Base-by-base conservation (phyloP, 257 asterid species). In the Fraxinus cuspidata region DNA sequence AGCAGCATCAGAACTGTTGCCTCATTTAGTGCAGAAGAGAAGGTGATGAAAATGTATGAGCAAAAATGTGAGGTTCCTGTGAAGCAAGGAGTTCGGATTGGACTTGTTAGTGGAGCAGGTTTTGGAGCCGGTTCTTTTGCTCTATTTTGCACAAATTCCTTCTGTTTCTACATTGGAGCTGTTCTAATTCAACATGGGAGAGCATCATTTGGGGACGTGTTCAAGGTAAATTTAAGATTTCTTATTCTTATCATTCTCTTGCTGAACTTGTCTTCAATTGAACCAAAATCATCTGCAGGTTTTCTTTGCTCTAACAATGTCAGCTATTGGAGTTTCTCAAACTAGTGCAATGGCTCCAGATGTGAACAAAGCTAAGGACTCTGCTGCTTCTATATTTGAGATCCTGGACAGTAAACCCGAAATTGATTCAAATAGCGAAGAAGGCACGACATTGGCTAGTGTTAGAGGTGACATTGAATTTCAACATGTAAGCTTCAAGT, bases 231-330 rank as follows among this genome's bases (percentile, higher is more conserved):
- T 35, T 16, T 1, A 15, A 5, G 3, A 28, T 58, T 47, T 38
- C 38, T 12, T 4, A 7, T 42, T 25, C 21, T 27, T 64, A 67
- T 35, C 79, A 9, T 76, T 76, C 34, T 67, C 51, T 68, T 72
- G 66, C 23, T 72, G 74, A 40, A 73, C 68, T 29, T 32, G 53
- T 1, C 74, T 76, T 18, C 23, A 35, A 27, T 66, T 12, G 34
- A 37, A 65, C 16, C 32, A 10, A 49, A 38, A 19, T 27, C 16
- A 7, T 23, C 23, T 29, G 76, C 56, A 84, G 88, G 86, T 85
- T 34, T 82, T 85, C 84, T 85, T 85, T 70, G 88, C 88, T 23
- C 63, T 85, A 32, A 84, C 84, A 72, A 77, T 85, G 64, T 83
- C 88, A n/a, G 76, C 88, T 16, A 40, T 79, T 40, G 88, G 81